Evolutionary conservation across 345 rosid species (phyloP), one percentile per base, ranked within the genome.

Genomic region (Clarkia xantiana): DNA sequence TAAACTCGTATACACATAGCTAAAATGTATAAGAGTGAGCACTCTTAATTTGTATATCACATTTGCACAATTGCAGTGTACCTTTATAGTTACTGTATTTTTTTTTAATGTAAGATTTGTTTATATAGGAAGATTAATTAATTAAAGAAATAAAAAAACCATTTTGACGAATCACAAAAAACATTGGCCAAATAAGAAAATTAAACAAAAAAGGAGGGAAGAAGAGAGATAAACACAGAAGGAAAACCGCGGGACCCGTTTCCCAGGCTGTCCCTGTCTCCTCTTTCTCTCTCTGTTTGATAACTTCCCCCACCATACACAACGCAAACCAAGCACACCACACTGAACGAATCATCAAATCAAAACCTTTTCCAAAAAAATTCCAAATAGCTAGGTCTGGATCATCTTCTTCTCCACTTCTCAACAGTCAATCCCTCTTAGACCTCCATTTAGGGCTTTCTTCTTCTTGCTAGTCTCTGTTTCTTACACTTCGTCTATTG

Each of bases 211-310:
- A 43, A 17, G 13, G 10, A 2, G 47, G 18, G 17, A 2, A 11
- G 11, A 10, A 44, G 47, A 44, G 47, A 44, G 47, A 44, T 16
- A 44, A 18, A 16, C 11, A 44, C 7, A 9, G 47, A 44, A 44
- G 47, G 46, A 44, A 18, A 18, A 14, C 18, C 15, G 10, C 20
- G 44, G 43, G 55, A 39, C 45, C 55, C 55, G 12, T 41, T 52
- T 18, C 15, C 29, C 25, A 36, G 54, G n/a, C 54, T 51, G 54
- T 51, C 42, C 11, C 15, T 38, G 16, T 29, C 40, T 22, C 40
- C n/a, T 6, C 25, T 40, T 12, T 40, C 14, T 40, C 19, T 8
- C 44, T 13, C 10, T 17, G 20, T 40, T 14, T 52, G 39, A 14
- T 17, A 17, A 38, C 25, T 52, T 18, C 43, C 42, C n/a, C 22